A percentile compares a stretch with the other conserved stretches of the same genome.
Conservation (phyloP, 169 alveolate species). For the Perkinsus olseni region DNA sequence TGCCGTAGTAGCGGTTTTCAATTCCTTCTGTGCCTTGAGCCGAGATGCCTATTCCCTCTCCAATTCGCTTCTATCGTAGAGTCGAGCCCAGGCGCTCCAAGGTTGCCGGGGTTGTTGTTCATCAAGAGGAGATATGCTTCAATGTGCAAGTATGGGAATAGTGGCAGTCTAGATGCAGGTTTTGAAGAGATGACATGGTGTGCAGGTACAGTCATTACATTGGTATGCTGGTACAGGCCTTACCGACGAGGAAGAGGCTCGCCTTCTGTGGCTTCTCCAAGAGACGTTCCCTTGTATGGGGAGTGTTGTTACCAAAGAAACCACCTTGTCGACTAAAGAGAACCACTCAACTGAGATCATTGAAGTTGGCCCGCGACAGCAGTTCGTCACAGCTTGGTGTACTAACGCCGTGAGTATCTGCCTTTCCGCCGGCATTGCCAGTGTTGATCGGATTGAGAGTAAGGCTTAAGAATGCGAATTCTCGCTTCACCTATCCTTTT, state of each 20-base stretch:
- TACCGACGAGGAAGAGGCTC: neutral
- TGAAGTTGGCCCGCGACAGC: conserved; percentile 24
- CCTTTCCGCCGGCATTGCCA: neutral
- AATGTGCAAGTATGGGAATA: neutral
- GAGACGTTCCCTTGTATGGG: conserved; percentile 9
- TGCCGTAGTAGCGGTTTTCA: neutral
- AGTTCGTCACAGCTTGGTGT: conserved; percentile 19
- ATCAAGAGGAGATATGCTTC: neutral
- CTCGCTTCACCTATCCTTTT: neutral
- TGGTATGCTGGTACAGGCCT: neutral
- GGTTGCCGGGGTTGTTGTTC: neutral
- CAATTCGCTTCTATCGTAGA: neutral
- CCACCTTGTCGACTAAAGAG: neutral
- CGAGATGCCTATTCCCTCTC: neutral
- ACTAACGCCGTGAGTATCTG: conserved; percentile 15
- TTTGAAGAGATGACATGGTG: too few relatives aligned
- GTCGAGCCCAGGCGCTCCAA: neutral
- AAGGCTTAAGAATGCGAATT: neutral
- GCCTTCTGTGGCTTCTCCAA: conserved; percentile 11
- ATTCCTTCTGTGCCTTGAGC: neutral
- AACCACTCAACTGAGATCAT: neutral
- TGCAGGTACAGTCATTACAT: neutral
- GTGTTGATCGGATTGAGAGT: conserved; percentile 5
- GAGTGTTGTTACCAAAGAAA: neutral
- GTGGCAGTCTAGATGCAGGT: neutral